These are phyloP conservation scores for Pseudopediastrum boryanum DNA, from an alignment of 139 green algal species.

Conservation along the genomic window DNA sequence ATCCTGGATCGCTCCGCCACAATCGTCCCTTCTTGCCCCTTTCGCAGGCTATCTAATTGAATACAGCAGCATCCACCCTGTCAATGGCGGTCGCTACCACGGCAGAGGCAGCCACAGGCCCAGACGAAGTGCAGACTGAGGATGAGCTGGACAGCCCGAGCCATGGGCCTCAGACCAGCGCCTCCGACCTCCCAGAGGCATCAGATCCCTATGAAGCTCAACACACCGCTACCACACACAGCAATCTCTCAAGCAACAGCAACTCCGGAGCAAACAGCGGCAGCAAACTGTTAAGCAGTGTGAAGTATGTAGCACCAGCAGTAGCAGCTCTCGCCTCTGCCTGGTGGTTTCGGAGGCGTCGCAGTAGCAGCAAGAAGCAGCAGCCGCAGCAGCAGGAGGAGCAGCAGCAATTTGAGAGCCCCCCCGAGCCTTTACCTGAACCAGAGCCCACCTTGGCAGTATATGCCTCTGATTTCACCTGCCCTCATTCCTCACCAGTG, in stretches of 20 bases:
- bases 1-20: no score
- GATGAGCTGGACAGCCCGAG: slow-evolving; percentile 28
- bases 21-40: no score
- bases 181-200: not conserved
- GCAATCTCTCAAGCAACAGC: not conserved
- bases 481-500: not conserved
- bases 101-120: not conserved
- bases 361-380: slow-evolving; percentile 10
- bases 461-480: slow-evolving; percentile 13
- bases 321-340: not conserved
- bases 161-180: not conserved
- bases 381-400: slow-evolving; percentile 11
- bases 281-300: not conserved
- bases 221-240: no score
- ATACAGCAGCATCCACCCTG: no score
- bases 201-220: no score
- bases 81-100: no score
- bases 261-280: slow-evolving; percentile 3
- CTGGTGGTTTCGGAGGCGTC: not conserved
- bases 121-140: slow-evolving; percentile 20
- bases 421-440: not conserved
- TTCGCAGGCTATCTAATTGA: no score
- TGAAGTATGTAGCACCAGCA: not conserved
- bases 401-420: not conserved
- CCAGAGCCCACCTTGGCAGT: slow-evolving; percentile 19